Base-by-base conservation (phyloP, 1,139 yeast genomes). In the Protomyces inundatus region DNA sequence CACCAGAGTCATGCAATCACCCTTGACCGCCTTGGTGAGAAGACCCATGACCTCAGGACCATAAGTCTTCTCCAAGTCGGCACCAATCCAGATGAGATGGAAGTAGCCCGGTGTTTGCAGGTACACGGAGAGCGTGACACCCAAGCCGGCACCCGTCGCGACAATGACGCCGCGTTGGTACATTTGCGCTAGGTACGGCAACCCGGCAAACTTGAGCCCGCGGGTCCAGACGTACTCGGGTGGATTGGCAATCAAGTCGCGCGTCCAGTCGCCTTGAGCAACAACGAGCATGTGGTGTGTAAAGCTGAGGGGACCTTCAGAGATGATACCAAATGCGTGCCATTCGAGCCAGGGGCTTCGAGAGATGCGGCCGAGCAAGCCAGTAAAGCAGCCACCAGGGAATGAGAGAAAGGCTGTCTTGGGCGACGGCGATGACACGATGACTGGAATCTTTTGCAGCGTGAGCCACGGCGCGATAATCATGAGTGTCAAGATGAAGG, bases 101-200 rank as follows among this genome's bases (percentile, higher is more conserved):
- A 58, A 58, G 53, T 58, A 16, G 7, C 62, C 62, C 14, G 53
- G 40, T 9, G 56, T 58, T 16, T 58, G 62, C 42, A 58, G 10
- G 45, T 52, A 58, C 14, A 58, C 62, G 2, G 62, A 58, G 6
- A 58, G 56, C 4, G 62, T 58, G n/a, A 58, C 62, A 9, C 62
- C 62, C 9, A 58, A 34, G n/a, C 62, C 62, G n/a, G 62, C 62
- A 12, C 62, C 62, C 7, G 62, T 58, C 6, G 62, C 62, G 35
- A 58, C 62, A 10, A 58, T 58, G 37, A 58, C 62, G n/a, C 62
- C 62, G 4, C 62, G 51, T 6, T 58, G 35, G 46, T 58, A 58
- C 62, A 58, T 51, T 16, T 58, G 56, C 12, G 62, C 62, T 10
- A 58, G 56, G 40, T 58, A 58, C 10, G 62, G 62, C 34, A 58